Evolutionary conservation across 805 yeast species (phyloP).

Genomic region (Wickerhamiella azymoides): DNA sequence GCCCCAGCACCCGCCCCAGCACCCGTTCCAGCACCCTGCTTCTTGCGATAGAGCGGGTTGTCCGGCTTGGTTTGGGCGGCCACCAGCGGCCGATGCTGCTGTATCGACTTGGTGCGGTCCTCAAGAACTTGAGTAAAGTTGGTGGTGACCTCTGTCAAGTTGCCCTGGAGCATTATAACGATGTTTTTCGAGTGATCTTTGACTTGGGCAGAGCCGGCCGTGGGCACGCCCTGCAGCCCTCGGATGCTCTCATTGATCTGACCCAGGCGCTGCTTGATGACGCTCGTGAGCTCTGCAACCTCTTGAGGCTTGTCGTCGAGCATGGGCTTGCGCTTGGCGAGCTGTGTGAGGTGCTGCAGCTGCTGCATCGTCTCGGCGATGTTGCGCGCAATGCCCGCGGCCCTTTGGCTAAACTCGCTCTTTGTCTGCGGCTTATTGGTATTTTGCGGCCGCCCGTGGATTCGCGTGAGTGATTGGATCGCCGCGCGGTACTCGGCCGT

Average conservation of each 20-base stretch:
- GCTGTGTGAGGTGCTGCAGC: conserved; percentile 60
- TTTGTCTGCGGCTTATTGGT: conserved; percentile 10
- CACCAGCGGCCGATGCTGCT: conserved; percentile 63
- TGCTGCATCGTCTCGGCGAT: conserved; percentile 74
- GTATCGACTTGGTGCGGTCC: conserved; percentile 69
- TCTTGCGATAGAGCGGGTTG: conserved; percentile 25
- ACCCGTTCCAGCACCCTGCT: too few species aligned
- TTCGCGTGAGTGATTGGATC: conserved; percentile 59
- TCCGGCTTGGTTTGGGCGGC: conserved; percentile 30
- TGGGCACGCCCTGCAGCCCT: conserved; percentile 40
- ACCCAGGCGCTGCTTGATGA: conserved; percentile 70
- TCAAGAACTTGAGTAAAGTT: conserved; percentile 85
- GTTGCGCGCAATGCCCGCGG: conserved; percentile 75
- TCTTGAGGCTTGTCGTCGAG: conserved; percentile 92
- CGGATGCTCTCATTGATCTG: conserved; percentile 60
- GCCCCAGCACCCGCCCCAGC: too few species aligned
- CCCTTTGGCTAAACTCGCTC: conserved; percentile 51
- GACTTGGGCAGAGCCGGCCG: conserved; percentile 37
- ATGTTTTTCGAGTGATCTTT: conserved; percentile 72
- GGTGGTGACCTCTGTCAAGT: conserved; percentile 83
- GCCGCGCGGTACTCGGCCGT: conserved; percentile 89
- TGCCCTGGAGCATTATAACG: conserved; percentile 71
- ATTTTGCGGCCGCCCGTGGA: conserved; percentile 27
- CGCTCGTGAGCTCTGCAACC: conserved; percentile 78
- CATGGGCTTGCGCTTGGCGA: conserved; percentile 81